A percentile compares a stretch with the other conserved stretches of the same genome.
phyloP scores from a whole-genome alignment of 257 asterid genomes.

The Solanum habrochaites region DNA sequence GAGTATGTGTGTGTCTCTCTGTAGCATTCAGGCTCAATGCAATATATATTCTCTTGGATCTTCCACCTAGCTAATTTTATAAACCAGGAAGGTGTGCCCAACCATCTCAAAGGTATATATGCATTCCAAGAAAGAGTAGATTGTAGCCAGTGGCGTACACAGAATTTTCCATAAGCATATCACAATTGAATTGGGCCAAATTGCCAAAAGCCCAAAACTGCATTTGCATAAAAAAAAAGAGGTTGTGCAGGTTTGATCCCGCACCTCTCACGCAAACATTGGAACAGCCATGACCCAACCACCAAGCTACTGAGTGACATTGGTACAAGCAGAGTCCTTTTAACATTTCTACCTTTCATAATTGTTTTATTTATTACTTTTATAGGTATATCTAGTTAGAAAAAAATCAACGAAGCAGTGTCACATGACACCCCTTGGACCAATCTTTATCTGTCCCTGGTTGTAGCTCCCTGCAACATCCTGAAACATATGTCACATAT shows the following conservation, averaged over 20 bases:
- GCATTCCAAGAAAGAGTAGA: background rate
- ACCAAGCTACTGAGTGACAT: background rate
- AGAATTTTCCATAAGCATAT: background rate
- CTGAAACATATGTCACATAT: slow-evolving; percentile 5
- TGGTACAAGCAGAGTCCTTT: no score
- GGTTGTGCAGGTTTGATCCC: background rate
- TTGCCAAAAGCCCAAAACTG: background rate
- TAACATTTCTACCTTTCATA: no score
- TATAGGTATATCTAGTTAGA: background rate
- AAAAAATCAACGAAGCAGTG: background rate
- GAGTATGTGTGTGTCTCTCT: background rate
- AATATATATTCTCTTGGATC: background rate
- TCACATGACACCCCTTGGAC: background rate
- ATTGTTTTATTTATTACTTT: no score
- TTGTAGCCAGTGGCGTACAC: background rate
- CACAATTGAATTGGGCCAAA: background rate
- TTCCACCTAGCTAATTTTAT: background rate
- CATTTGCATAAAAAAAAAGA: background rate
- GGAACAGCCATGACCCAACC: background rate
- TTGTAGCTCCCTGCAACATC: background rate
- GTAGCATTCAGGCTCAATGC: background rate
- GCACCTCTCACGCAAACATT: background rate
- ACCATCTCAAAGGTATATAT: background rate
- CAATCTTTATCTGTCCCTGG: background rate
- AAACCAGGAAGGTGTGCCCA: background rate